Conservation (phyloP, 306 rosid genomes). For the Prunus dulcis region DNA sequence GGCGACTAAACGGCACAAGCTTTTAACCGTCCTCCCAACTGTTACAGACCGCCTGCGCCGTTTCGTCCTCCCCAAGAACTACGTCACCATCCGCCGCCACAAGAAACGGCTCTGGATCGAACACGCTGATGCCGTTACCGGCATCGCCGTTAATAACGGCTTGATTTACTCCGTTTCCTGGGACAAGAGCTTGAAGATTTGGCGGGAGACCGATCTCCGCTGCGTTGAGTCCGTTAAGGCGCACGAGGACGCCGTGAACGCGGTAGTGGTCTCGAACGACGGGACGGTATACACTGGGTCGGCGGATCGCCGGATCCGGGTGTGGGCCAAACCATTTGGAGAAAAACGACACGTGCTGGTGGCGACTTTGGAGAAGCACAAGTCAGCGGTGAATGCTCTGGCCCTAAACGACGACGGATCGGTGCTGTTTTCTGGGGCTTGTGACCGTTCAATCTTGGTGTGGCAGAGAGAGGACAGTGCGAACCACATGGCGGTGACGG, state of each 20-base stretch:
- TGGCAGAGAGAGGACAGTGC: slow-evolving; percentile 94
- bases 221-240: slow-evolving; percentile 70
- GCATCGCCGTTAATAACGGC: slow-evolving; percentile 50
- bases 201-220: slow-evolving; percentile 65
- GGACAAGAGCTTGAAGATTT: slow-evolving; percentile 76
- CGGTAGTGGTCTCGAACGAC: slow-evolving; percentile 62
- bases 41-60: slow-evolving; percentile 66
- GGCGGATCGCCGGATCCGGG: slow-evolving; percentile 60
- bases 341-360: slow-evolving; percentile 53
- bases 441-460: slow-evolving; percentile 84
- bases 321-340: slow-evolving; percentile 56
- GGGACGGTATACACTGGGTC: slow-evolving; percentile 91
- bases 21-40: slow-evolving; percentile 65
- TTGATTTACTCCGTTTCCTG: slow-evolving; percentile 84
- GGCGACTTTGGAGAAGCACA: slow-evolving; percentile 81
- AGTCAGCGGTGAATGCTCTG: slow-evolving; percentile 77
- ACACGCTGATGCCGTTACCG: slow-evolving; percentile 82
- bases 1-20: slow-evolving; percentile 18
- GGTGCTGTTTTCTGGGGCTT: slow-evolving; percentile 77
- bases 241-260: slow-evolving; percentile 88
- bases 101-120: slow-evolving; percentile 69
- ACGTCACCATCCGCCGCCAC: slow-evolving; percentile 75
- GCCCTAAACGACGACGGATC: slow-evolving; percentile 81
- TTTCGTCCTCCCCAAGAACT: slow-evolving; percentile 59
- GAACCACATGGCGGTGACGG: slow-evolving; percentile 74